phyloP scores from a whole-genome alignment of 768 basidiomycete species.

The Agaricus subrufescens region DNA sequence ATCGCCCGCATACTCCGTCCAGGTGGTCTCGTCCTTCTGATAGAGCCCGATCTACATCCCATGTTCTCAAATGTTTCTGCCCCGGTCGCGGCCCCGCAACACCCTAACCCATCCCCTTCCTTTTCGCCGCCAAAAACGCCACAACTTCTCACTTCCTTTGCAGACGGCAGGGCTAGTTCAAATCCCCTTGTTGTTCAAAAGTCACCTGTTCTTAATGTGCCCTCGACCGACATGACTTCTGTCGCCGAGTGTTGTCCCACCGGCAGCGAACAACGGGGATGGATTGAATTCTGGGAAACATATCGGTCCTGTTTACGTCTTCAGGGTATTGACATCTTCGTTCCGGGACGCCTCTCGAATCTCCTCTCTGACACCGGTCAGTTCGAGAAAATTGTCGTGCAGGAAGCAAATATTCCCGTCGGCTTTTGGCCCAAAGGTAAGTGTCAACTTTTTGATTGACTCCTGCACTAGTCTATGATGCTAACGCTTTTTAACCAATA shows the following conservation, averaged over 20 bases:
- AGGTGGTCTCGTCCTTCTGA: slow-evolving; percentile 63
- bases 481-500: not conserved
- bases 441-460: slow-evolving; percentile 4
- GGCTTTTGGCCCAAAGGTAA: slow-evolving; percentile 66
- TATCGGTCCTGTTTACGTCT: slow-evolving; percentile 50
- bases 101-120: not conserved
- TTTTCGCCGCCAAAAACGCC: not conserved
- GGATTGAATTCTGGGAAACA: slow-evolving; percentile 61
- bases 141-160: not conserved
- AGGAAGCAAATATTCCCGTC: slow-evolving; percentile 60
- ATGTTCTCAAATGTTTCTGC: slow-evolving; percentile 15
- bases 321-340: slow-evolving; percentile 50
- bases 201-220: not conserved
- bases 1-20: slow-evolving; percentile 64
- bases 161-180: slow-evolving; percentile 23
- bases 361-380: slow-evolving; percentile 41
- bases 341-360: slow-evolving; percentile 50
- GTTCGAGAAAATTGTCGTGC: slow-evolving; percentile 53
- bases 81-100: slow-evolving; percentile 14
- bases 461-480: not conserved
- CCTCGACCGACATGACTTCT: not conserved
- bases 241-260: not conserved
- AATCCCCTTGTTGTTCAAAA: slow-evolving; percentile 15
- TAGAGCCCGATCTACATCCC: slow-evolving; percentile 57
- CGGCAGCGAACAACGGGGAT: slow-evolving; percentile 28